These are phyloP conservation scores for Hanseniaspora occidentalis DNA, from an alignment of 805 yeast genomes.

Conservation along the genomic window DNA sequence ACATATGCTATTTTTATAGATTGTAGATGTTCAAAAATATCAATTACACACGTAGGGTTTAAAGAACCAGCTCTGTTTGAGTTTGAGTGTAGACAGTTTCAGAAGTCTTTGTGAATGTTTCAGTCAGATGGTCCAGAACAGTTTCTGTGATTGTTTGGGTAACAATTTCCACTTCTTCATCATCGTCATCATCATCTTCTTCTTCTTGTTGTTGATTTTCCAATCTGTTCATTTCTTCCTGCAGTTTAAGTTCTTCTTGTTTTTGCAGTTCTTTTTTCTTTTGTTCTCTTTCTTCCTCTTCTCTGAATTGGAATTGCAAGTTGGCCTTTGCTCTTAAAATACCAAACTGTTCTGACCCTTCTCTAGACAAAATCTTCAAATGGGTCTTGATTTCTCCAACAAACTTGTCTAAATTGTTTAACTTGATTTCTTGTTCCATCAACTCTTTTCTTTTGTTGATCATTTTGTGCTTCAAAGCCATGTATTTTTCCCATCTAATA, in stretches of 20 bases:
- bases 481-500: constrained; percentile 44
- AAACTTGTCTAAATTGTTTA: constrained; percentile 20
- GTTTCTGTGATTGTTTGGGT: no score
- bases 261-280: not conserved
- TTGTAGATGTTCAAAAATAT: no score
- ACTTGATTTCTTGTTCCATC: constrained; percentile 23
- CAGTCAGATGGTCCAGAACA: no score
- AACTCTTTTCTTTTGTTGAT: constrained; percentile 44
- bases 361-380: constrained; percentile 38
- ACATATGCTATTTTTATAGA: no score
- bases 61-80: no score
- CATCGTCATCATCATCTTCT: not conserved
- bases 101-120: no score
- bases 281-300: constrained; percentile 23
- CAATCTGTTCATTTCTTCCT: not conserved
- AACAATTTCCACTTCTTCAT: not conserved
- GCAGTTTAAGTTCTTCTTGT: constrained; percentile 1
- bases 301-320: constrained; percentile 42
- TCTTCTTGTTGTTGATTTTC: not conserved
- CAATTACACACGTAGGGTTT: no score
- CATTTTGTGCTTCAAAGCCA: constrained; percentile 41
- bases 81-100: no score
- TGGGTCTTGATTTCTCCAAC: constrained; percentile 28
- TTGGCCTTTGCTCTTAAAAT: constrained; percentile 47
- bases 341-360: constrained; percentile 48